Base-by-base conservation (phyloP, 805 yeast genomes). In the Suhomyces pyralidae region DNA sequence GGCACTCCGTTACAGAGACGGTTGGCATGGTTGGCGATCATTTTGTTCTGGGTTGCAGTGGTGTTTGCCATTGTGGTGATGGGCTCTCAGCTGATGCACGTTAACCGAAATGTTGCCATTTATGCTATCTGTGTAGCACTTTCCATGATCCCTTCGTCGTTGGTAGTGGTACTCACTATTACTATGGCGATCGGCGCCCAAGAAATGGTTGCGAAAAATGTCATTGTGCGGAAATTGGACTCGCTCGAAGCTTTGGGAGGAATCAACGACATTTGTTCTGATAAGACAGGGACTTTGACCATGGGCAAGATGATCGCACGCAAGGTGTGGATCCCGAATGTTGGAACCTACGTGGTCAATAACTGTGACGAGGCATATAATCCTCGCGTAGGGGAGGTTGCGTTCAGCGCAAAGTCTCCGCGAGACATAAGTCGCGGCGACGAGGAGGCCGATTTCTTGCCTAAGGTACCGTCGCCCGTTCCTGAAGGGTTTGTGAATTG, bases 201-300 rank as follows among this genome's bases (percentile, higher is more conserved):
- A 50, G 74, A 66, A 14, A 71, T 71, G 76, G 73, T 68, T 10
- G 50, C 52, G 19, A 69, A 69, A 49, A 55, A 70, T 51, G 76
- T 71, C 19, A 69, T 71, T 60, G 73, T 71, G 19, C 57, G 76
- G 47, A 71, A 70, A 51, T 63, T 71, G 48, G 74, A 70, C 47
- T 68, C 74, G 9, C 60, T 71, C 40, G 76, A 71, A 58, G 74
- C 76, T 22, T 62, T 71, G 54, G 74, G 76, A 44, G 74, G 74
- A 48, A 65, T 71, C 42, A 63, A 70, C 54, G 97, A 91, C 45
- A 89, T 91, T 59, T 90, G 97, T 65, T 83, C 94, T 5, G 97
- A 91, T 71, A 90, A 91, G 62, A 91, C 97, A 2, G 74, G 74
- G 4, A 71, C 76, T 17, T 65, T 71, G 40, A 71, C 76, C 15